phyloP scores from a whole-genome alignment of 1,284 basidiomycete species.

The Baeospora myosura region DNA sequence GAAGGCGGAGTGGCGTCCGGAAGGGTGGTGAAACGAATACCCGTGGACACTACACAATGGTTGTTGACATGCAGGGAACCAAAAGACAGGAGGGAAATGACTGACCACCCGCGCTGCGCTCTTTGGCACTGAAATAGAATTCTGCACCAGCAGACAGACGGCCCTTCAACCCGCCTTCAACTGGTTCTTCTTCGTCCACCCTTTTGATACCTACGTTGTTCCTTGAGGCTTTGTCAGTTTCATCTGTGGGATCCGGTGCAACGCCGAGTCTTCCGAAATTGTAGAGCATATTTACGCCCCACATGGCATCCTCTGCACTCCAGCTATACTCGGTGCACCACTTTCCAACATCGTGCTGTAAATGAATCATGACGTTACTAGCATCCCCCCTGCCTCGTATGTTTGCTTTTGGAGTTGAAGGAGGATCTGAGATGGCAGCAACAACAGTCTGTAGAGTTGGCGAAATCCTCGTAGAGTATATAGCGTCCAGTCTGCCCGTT shows the following conservation, averaged over 20 bases:
- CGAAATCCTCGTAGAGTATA: conserved; percentile 78
- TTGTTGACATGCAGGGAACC: conserved; percentile 3
- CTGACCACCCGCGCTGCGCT: conserved; percentile 87
- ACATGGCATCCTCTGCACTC: conserved; percentile 90
- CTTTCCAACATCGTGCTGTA: conserved; percentile 89
- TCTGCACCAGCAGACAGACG: conserved; percentile 91
- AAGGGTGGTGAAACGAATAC: conserved; percentile 85
- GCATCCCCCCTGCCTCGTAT: conserved; percentile 36
- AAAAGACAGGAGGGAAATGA: conserved; percentile 13
- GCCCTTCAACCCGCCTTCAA: conserved; percentile 84
- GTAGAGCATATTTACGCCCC: conserved; percentile 84
- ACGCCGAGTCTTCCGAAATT: conserved; percentile 71
- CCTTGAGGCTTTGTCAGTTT: conserved; percentile 19
- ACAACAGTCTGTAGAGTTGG: conserved; percentile 66
- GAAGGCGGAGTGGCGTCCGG: conserved; percentile 70
- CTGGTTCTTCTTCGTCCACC: conserved; percentile 85
- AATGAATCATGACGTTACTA: conserved; percentile 79
- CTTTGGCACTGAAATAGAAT: conserved; percentile 88
- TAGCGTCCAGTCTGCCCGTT: conserved; percentile 78
- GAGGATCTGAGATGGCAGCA: conserved; percentile 71
- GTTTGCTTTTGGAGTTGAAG: conserved; percentile 39
- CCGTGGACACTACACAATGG: conserved; percentile 76
- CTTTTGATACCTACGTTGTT: conserved; percentile 41
- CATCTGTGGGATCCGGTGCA: conserved; percentile 26
- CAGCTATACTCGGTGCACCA: conserved; percentile 95